phyloP scores from a whole-genome alignment of 148 eudicot species.

The Nyssa sinensis region DNA sequence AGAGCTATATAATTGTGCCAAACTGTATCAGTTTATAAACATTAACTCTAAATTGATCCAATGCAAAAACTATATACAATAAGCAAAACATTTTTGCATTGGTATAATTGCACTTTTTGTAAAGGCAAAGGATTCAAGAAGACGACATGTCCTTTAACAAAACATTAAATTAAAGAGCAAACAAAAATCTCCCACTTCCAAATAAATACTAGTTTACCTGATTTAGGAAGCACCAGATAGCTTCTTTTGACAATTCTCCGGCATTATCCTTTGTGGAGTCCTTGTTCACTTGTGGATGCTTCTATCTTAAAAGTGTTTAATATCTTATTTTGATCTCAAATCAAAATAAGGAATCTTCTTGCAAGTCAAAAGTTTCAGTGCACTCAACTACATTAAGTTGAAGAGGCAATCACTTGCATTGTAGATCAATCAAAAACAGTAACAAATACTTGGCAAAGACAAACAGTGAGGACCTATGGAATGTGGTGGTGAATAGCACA shows the following conservation, averaged over 20 bases:
- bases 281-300: conserved; percentile 27
- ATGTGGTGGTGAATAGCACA: not conserved
- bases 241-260: conserved; percentile 15
- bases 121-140: not conserved
- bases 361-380: conserved; percentile 32
- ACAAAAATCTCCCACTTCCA: conserved; percentile 9
- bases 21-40: not conserved
- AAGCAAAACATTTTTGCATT: not conserved
- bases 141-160: not conserved
- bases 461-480: not conserved
- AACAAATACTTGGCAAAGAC: conserved; percentile 21
- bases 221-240: not conserved
- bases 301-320: conserved; percentile 22
- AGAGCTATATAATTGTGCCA: no score
- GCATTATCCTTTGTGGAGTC: conserved; percentile 12
- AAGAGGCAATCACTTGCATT: no score
- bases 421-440: conserved; percentile 18
- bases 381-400: not conserved
- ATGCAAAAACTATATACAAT: not conserved
- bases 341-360: conserved; percentile 34
- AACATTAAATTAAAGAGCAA: no score
- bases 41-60: not conserved
- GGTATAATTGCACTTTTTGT: not conserved
- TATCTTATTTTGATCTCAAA: conserved; percentile 13
- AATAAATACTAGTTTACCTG: not conserved